Conservation (phyloP, 129 eudicot species). For the Silybum marianum region DNA sequence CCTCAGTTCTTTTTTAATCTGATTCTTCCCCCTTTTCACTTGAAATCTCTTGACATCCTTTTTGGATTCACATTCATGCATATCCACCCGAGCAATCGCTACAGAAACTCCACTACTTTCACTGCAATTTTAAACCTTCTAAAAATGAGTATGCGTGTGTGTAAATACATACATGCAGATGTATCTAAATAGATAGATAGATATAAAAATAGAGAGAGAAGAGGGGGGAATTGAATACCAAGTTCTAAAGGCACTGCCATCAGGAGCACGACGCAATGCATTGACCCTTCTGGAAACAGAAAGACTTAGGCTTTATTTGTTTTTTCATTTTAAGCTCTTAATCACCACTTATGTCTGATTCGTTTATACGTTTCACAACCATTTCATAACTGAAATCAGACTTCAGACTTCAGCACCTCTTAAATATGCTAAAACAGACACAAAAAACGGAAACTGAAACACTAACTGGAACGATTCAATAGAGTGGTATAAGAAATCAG, state of each 20-base stretch:
- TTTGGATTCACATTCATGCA: constrained; percentile 52
- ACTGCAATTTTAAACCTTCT: constrained; percentile 26
- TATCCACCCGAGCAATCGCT: constrained; percentile 52
- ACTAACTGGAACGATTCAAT: too few species aligned
- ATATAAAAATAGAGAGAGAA: not conserved
- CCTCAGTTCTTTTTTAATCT: constrained; percentile 11
- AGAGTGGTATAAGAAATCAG: too few species aligned
- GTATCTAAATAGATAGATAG: not conserved
- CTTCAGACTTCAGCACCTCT: too few species aligned
- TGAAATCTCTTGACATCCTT: constrained; percentile 38
- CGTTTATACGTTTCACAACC: too few species aligned
- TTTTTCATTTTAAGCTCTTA: too few species aligned
- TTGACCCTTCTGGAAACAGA: constrained; percentile 58
- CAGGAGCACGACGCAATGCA: constrained; percentile 59
- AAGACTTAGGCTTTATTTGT: too few species aligned
- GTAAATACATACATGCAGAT: not conserved
- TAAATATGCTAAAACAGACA: too few species aligned
- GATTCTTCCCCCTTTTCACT: not conserved
- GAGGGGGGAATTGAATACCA: constrained; percentile 38
- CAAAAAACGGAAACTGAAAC: too few species aligned
- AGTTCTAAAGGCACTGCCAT: constrained; percentile 60
- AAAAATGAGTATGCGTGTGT: too few species aligned
- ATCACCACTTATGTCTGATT: too few species aligned
- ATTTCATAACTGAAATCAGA: too few species aligned
- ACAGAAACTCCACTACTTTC: constrained; percentile 49